Percentiles rank a stretch among this genome's conserved stretches.
Conservation (phyloP, 2,329 filamentous ascomycete species). For the Tolypocladium amazonense region DNA sequence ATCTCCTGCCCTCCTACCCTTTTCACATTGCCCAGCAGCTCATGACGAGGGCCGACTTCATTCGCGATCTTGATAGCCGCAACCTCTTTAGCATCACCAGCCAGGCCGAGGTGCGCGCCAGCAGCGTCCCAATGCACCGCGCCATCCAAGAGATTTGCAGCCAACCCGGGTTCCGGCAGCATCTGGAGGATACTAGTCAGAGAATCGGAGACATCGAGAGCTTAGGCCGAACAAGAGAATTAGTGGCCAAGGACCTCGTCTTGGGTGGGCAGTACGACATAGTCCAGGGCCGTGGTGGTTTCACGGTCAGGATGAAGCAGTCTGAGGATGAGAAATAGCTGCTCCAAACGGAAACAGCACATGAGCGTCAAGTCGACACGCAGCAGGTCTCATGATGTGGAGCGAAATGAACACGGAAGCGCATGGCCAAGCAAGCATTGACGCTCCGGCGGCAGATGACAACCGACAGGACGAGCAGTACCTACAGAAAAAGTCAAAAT, state of each 20-base stretch:
- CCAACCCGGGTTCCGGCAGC: conserved; percentile 67
- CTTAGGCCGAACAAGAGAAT: conserved; percentile 81
- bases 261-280: conserved; percentile 72
- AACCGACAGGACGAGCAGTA: background rate
- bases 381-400: background rate
- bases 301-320: conserved; percentile 32
- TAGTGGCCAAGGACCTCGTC: conserved; percentile 92
- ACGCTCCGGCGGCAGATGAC: background rate
- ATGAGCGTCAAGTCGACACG: background rate
- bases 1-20: conserved; percentile 69
- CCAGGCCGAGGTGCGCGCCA: conserved; percentile 75
- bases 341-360: background rate
- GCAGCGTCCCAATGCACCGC: conserved; percentile 91
- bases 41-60: conserved; percentile 94
- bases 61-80: conserved; percentile 81
- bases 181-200: conserved; percentile 71
- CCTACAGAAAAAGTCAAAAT: background rate
- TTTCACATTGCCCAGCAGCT: conserved; percentile 79
- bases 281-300: conserved; percentile 24
- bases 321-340: conserved; percentile 21
- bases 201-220: conserved; percentile 90
- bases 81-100: conserved; percentile 95
- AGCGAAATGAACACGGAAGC: background rate
- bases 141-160: conserved; percentile 80
- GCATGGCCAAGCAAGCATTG: background rate